phyloP scores from a whole-genome alignment of 2,329 filamentous ascomycete species.

The Cryphonectria nitschkei region DNA sequence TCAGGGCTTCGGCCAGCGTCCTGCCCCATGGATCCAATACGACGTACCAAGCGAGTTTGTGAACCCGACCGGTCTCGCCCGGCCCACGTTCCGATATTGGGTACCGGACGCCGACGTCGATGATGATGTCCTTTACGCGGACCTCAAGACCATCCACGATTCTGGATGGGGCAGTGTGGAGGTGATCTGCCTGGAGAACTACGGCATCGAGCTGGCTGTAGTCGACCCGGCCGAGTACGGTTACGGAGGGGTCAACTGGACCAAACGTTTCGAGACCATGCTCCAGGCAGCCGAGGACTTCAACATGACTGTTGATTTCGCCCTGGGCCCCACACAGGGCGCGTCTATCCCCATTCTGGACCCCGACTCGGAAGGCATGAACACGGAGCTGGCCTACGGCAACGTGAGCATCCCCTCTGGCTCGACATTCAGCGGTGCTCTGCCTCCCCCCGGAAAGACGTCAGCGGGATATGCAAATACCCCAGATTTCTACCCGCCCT shows the following conservation, averaged over 20 bases:
- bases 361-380: constrained; percentile 17
- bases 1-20: constrained; percentile 14
- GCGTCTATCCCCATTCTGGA: constrained; percentile 20
- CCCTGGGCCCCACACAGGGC: constrained; percentile 19
- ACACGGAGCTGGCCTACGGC: constrained; percentile 18
- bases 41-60: constrained; percentile 12
- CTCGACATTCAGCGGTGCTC: constrained; percentile 18
- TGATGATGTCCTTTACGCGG: constrained; percentile 21
- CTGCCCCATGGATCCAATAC: constrained; percentile 15
- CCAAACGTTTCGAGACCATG: constrained; percentile 17
- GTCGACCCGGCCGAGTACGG: constrained; percentile 20
- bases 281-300: constrained; percentile 16
- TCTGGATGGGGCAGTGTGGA: constrained; percentile 20
- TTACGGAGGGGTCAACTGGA: constrained; percentile 20
- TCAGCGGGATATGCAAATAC: constrained; percentile 17
- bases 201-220: constrained; percentile 18
- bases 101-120: constrained; percentile 21
- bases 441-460: constrained; percentile 9
- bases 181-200: constrained; percentile 20
- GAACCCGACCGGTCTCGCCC: constrained; percentile 18
- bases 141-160: constrained; percentile 14
- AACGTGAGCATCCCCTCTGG: constrained; percentile 16
- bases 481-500: constrained; percentile 12
- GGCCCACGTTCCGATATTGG: constrained; percentile 21
- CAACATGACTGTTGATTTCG: constrained; percentile 22